Evolutionary conservation across 768 basidiomycete genomes (phyloP), one percentile per base, ranked within the genome.

Genomic region (Panaeolus cyanescens): DNA sequence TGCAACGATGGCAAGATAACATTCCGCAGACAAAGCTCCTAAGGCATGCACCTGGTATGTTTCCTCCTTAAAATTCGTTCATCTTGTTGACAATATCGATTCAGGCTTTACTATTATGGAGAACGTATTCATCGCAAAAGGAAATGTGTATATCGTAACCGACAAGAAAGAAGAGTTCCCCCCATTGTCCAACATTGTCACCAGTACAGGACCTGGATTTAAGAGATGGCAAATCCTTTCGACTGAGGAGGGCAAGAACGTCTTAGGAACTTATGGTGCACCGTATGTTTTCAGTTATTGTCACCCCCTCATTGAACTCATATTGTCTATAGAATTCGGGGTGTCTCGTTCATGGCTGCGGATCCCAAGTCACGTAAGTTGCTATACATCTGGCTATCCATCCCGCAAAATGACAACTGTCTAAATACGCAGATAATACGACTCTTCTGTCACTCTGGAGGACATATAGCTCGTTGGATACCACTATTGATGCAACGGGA

Each of bases 41-140:
- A 20, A 81, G 82, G 42, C 91, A 93, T 74, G 78, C 82, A 31
- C 83, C 90, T 65, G 91, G 91, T 91, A 53, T 55, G 75, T 65
- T 59, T 33, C 78, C 65, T 19, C 5, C 53, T 22, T 59, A 54
- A 37, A 4, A 7, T 12, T 53, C 53, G 53, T 32, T 39, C 32
- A 20, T 8, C 34, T 54, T 15, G 9, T 15, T n/a, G 30, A 34
- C 39, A 42, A 8, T 31, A 30, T 31, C 54, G 5, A 42, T 28
- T 50, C n/a, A 95, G 95, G 95, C 3, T 92, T 88, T 75, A 93
- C 91, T 0, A 84, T 95, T 42, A 77, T 96, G 59, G 92, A 95
- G 67, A 90, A 92, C 62, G 80, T 93, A n/a, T 85, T 90, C 67
- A 74, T 91, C n/a, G 78, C 83, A 66, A 87, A 90, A 64, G 87